Evolutionary conservation across 306 rosid species (phyloP), one percentile per base, ranked within the genome.

Genomic region (Citrullus colocynthis): DNA sequence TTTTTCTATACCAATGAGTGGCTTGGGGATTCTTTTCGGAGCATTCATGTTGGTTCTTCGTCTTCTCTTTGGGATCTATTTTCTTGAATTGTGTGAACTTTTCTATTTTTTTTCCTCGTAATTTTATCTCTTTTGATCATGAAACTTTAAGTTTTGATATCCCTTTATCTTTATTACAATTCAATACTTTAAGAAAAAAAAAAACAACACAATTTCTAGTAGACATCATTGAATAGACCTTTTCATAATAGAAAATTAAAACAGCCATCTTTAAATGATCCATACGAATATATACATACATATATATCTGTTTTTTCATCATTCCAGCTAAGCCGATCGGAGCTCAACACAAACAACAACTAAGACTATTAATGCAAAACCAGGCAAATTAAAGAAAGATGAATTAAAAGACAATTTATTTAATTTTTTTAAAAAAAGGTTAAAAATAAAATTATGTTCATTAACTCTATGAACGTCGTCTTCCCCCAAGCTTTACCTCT

Each of bases 391-490:
- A 37, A 18, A 64, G 10, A 14, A 34, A 8, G 9, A 51, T 18
- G 10, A 55, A 55, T 18, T 9, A 45, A 55, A 6, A 55, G 18
- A 55, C 4, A 36, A 36, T 36, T 36, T 2, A 3, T 36, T 36
- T 36, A 34, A 2, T 36, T 36, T 3, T 36, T 36, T 36, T 36
- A 55, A 6, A 18, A 58, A 58, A 58, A 32, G 36, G 36, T 32
- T 32, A 59, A 30, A 13, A 10, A 16, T 16, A 34, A 30, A 13
- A 10, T 36, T 16, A 34, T 66, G 73, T 37, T 48, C 59, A 71
- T 71, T 24, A 13, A 71, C 79, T 76, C 69, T 54, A 76, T 76
- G 64, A 76, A 76, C 39, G 54, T 76, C 39, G 54, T 76, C 79
- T 60, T 48, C 67, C 55, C 64, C 67, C 66, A 20, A 57, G 37